These are phyloP conservation scores for Neurospora sp. DNA, from an alignment of 495 filamentous ascomycete species.

Conservation along the genomic window DNA sequence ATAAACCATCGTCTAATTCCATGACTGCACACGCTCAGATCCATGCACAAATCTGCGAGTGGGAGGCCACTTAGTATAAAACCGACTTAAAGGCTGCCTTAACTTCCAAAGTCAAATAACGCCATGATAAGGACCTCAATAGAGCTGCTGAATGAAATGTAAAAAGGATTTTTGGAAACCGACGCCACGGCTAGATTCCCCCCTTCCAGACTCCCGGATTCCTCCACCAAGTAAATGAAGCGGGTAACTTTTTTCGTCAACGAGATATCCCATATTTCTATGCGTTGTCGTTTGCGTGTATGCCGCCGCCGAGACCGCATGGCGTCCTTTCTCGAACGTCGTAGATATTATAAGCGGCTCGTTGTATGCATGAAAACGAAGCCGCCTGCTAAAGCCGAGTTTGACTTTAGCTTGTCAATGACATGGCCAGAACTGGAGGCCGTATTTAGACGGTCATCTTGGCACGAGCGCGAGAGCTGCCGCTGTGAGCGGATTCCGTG, in stretches of 20 bases:
- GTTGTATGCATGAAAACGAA: not conserved
- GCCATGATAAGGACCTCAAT: not conserved
- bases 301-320: not conserved
- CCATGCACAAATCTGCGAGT: not conserved
- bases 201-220: not conserved
- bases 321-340: not conserved
- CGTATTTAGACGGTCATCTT: constrained; percentile 67
- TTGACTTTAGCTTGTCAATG: not conserved
- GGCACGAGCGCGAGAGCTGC: constrained; percentile 89
- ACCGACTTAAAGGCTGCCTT: not conserved
- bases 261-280: not conserved
- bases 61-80: not conserved
- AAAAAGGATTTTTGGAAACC: not conserved
- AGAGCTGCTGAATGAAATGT: not conserved
- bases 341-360: not conserved
- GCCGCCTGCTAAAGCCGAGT: not conserved
- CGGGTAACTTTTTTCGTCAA: not conserved
- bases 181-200: not conserved
- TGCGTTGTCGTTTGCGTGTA: not conserved
- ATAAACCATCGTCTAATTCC: not conserved
- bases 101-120: not conserved
- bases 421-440: not conserved
- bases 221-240: not conserved
- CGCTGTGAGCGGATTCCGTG: constrained; percentile 82
- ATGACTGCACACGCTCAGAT: not conserved